These are phyloP conservation scores for Mycena epipterygia DNA, from an alignment of 768 basidiomycete genomes.

Conservation along the genomic window DNA sequence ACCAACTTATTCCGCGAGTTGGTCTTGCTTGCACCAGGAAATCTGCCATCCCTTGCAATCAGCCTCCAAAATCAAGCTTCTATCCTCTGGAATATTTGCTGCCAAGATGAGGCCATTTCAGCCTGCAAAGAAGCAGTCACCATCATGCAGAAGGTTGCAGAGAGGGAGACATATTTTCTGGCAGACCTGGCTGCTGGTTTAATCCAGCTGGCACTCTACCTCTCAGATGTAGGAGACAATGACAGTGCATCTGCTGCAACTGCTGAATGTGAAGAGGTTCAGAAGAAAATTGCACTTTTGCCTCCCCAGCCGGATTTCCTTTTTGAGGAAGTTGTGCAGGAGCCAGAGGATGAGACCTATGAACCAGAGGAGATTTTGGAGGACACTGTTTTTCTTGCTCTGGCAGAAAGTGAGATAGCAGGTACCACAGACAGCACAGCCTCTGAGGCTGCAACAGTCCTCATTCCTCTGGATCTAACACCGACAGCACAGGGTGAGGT, in stretches of 20 bases:
- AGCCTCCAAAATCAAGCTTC: slow-evolving; percentile 9
- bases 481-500: neutral
- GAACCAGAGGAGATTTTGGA: too few species aligned
- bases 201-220: neutral
- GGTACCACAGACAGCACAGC: too few species aligned
- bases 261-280: too few species aligned
- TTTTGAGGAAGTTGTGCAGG: too few species aligned
- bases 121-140: neutral
- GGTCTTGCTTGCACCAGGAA: neutral
- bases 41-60: neutral
- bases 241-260: too few species aligned
- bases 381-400: too few species aligned
- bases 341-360: too few species aligned
- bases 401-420: too few species aligned
- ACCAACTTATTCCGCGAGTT: neutral
- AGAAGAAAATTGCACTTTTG: neutral
- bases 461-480: too few species aligned
- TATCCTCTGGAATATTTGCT: neutral
- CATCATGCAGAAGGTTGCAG: neutral
- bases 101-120: neutral
- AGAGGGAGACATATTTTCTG: neutral
- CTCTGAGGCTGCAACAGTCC: neutral
- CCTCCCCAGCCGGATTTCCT: neutral
- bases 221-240: too few species aligned
- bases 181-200: neutral